These are phyloP conservation scores for Platanthera guangdongensis DNA, from an alignment of 106 monocot genomes.

Conservation along the genomic window DNA sequence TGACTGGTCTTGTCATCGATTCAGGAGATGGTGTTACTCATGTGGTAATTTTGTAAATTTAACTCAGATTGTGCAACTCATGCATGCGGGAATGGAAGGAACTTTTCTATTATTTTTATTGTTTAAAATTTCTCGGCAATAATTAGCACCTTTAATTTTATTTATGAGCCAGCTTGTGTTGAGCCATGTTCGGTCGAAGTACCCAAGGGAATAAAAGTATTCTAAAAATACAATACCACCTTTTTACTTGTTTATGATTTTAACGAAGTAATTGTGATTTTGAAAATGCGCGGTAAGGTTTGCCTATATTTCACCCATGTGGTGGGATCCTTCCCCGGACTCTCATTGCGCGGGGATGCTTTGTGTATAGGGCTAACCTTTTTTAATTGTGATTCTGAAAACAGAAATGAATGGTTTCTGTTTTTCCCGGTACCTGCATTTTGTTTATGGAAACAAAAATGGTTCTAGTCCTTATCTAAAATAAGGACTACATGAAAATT, in stretches of 20 bases:
- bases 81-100: background rate
- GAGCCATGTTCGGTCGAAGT: background rate
- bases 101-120: constrained; percentile 1
- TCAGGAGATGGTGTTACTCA: constrained; percentile 99
- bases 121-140: background rate
- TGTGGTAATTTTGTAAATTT: constrained; percentile 60
- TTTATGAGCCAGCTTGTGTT: background rate
- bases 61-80: no score
- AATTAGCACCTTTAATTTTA: background rate
- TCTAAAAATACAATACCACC: background rate
- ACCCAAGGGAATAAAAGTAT: background rate
- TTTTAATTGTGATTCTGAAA: background rate
- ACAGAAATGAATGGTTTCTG: background rate
- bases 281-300: no score
- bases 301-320: no score
- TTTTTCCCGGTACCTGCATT: background rate
- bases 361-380: no score
- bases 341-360: no score
- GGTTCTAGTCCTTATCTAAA: background rate
- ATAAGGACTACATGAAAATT: background rate
- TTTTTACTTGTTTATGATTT: background rate
- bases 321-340: no score
- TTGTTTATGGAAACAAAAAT: constrained; percentile 1
- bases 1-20: constrained; percentile 96
- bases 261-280: no score